A percentile compares a stretch with the other conserved stretches of the same genome.
phyloP scores from a whole-genome alignment of 192 early-diverging fungal genomes.

The Coemansia aciculifera region DNA sequence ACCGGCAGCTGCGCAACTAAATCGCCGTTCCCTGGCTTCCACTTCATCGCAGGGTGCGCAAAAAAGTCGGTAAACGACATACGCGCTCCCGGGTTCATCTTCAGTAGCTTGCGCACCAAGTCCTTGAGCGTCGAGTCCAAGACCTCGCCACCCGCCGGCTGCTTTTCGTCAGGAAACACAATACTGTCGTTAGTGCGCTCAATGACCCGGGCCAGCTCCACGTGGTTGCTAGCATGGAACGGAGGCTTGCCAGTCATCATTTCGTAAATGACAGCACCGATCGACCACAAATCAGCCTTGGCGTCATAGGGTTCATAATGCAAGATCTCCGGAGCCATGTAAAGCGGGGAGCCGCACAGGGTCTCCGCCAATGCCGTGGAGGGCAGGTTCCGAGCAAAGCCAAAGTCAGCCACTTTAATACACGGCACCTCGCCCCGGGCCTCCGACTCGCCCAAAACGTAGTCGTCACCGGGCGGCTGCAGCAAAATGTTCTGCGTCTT shows the following conservation, averaged over 20 bases:
- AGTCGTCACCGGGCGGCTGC: constrained; percentile 57
- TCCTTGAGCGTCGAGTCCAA: constrained; percentile 46
- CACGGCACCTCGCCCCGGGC: constrained; percentile 55
- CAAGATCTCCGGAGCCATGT: constrained; percentile 90
- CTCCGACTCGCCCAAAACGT: constrained; percentile 51
- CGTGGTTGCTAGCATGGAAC: constrained; percentile 89
- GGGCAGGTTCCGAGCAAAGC: constrained; percentile 90
- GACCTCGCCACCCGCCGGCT: background rate
- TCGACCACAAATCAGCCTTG: constrained; percentile 95
- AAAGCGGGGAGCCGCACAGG: constrained; percentile 94
- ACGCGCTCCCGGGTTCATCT: constrained; percentile 82
- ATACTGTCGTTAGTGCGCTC: constrained; percentile 84
- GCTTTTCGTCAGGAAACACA: constrained; percentile 75
- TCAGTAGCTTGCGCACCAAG: constrained; percentile 79
- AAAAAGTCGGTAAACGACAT: constrained; percentile 96
- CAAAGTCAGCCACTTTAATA: constrained; percentile 96
- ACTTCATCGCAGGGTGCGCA: constrained; percentile 67
- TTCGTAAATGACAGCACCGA: constrained; percentile 93
- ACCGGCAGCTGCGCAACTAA: background rate
- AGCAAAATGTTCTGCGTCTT: constrained; percentile 95
- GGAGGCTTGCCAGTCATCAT: constrained; percentile 90
- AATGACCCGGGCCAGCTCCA: constrained; percentile 89
- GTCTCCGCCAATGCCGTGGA: constrained; percentile 87
- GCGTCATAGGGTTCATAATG: constrained; percentile 92
- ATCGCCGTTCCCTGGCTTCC: background rate